Evolutionary conservation across 1,139 yeast species (phyloP), one percentile per base, ranked within the genome.

Genomic region (Candida pseudocylindracea): DNA sequence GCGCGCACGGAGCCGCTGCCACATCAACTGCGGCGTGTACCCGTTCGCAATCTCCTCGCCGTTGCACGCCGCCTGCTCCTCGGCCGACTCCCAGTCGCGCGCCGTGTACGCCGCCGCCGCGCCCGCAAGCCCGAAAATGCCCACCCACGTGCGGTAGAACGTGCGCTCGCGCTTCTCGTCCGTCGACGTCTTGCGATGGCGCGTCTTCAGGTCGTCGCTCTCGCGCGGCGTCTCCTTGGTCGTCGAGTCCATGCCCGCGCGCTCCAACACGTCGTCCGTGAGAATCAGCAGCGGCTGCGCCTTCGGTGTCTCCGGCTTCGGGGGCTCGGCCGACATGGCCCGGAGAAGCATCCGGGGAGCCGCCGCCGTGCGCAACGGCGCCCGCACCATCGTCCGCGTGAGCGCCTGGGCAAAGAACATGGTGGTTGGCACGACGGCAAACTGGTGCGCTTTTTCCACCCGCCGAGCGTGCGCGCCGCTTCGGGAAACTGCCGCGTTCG

Each of bases 1-100:
- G 57, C 98, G 70, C 39, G 72, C 72, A 40, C 53, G 60, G 42
- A 79, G 62, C 49, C 98, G 67, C 29, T 57, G 59, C 54, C 67
- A 72, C 60, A 79, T 66, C 35, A 67, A 60, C n/a, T 49, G 54
- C 10, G 81, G 74, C 7, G 75, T 51, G 49, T 67, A 74, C 2
- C 94, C 95, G 46, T 73, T 67, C 32, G 60, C 70, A 38, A 73
- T 59, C 26, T 57, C 60, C 31, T 61, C 53, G n/a, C 56, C 67
- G 20, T 57, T 65, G 33, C 55, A 42, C 35, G 57, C 50, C 39
- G 64, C 61, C 37, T 66, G 70, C 40, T 75, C 78, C 41, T 76
- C 91, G 37, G 62, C 76, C 11, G 66, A 71, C 39, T 80, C 94
- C 85, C 93, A 85, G 45, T 83, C 73, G 52, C 98, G 72, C 35